A percentile compares a stretch with the other conserved stretches of the same genome.
These are phyloP conservation scores for Leccinum disarticulatum DNA, from an alignment of 768 basidiomycete genomes.

Conservation along the genomic window DNA sequence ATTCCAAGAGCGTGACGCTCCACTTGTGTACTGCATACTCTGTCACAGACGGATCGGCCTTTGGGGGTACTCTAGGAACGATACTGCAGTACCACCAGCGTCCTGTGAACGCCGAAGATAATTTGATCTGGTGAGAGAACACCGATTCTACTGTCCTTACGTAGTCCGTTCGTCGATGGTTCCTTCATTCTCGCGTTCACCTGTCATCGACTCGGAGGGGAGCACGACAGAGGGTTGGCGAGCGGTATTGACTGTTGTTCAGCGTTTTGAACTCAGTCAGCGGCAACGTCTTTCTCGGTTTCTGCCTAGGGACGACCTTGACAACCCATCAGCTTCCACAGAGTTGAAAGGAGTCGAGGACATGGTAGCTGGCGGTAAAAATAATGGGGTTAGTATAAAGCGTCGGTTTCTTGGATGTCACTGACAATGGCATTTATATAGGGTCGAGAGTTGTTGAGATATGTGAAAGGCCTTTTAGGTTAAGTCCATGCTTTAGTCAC, in stretches of 20 bases:
- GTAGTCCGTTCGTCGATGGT: constrained; percentile 67
- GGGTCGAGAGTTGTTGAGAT: constrained; percentile 70
- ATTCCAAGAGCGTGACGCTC: constrained; percentile 38
- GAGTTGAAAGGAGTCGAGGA: constrained; percentile 57
- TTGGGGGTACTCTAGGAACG: constrained; percentile 61
- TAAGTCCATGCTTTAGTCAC: constrained; percentile 31
- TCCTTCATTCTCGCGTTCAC: constrained; percentile 48
- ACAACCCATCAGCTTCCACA: constrained; percentile 35
- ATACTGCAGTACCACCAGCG: constrained; percentile 10
- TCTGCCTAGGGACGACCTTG: constrained; percentile 10
- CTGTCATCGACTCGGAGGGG: constrained; percentile 23
- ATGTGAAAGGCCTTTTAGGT: constrained; percentile 66
- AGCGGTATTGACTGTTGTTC: constrained; percentile 67
- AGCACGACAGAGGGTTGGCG: constrained; percentile 70
- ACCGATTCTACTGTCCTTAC: constrained; percentile 86
- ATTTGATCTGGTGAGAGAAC: constrained; percentile 78
- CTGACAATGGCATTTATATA: constrained; percentile 27
- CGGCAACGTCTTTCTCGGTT: constrained; percentile 45
- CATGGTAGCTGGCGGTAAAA: constrained; percentile 79
- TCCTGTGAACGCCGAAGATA: constrained; percentile 38
- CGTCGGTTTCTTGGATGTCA: constrained; percentile 8
- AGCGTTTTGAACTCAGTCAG: constrained; percentile 65
- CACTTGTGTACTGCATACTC: constrained; percentile 61
- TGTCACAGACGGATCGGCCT: constrained; percentile 80
- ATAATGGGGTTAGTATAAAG: constrained; percentile 56